Percentiles rank a stretch among this genome's conserved stretches.
phyloP scores from a whole-genome alignment of 2,329 filamentous ascomycete species.

The Fusarium hostae region DNA sequence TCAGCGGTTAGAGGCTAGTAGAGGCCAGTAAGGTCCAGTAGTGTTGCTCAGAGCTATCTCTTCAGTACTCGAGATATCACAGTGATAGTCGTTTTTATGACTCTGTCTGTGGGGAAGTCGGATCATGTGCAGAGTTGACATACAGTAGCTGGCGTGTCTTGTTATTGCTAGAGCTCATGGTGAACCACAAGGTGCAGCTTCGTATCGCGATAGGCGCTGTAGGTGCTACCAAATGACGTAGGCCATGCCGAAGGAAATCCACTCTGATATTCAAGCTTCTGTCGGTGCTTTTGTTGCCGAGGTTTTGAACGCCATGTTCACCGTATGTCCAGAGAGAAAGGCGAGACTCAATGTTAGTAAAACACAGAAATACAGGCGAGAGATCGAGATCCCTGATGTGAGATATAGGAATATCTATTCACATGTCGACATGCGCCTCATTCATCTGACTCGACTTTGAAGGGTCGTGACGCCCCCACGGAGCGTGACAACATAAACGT shows the following conservation, averaged over 20 bases:
- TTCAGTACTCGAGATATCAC: neutral
- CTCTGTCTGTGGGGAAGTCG: constrained; percentile 20
- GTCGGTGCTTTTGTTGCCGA: neutral
- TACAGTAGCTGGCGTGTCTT: neutral
- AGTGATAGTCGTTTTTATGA: constrained; percentile 20
- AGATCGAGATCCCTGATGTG: constrained; percentile 25
- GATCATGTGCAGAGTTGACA: constrained; percentile 31
- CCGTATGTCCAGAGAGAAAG: neutral
- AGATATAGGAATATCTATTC: constrained; percentile 27
- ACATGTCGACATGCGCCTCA: constrained; percentile 29
- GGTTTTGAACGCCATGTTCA: constrained; percentile 5
- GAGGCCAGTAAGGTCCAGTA: neutral
- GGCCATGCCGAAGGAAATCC: constrained; percentile 25
- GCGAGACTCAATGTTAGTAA: neutral
- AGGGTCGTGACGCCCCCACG: constrained; percentile 31
- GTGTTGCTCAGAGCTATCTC: neutral
- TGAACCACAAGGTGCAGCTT: constrained; percentile 29
- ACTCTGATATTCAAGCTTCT: constrained; percentile 27
- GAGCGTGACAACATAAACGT: constrained; percentile 31
- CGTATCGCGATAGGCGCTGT: constrained; percentile 34
- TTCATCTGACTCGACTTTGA: constrained; percentile 27
- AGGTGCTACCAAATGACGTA: constrained; percentile 44
- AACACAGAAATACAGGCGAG: neutral
- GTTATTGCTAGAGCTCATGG: neutral
- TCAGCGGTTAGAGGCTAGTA: constrained; percentile 1